phyloP scores from a whole-genome alignment of 306 rosid genomes.

The Vigna radiata region DNA sequence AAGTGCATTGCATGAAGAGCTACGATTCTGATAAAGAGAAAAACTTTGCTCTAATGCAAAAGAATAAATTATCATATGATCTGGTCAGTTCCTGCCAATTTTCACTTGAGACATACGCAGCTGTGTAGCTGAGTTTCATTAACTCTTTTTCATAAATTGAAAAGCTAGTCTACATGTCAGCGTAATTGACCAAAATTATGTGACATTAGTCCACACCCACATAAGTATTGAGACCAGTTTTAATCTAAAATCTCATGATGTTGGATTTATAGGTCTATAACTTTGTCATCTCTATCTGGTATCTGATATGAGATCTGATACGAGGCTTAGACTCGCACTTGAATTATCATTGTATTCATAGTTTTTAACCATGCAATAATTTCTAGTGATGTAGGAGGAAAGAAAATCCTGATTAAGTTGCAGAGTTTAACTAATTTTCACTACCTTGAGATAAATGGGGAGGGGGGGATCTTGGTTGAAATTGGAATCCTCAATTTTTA shows the following conservation, averaged over 20 bases:
- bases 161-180: not conserved
- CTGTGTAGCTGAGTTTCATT: not conserved
- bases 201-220: too few relatives aligned
- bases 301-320: too few relatives aligned
- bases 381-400: not conserved
- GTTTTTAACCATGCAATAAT: not conserved
- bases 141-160: not conserved
- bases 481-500: constrained; percentile 50
- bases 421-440: constrained; percentile 12
- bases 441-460: constrained; percentile 89
- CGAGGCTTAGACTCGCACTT: too few relatives aligned
- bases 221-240: too few relatives aligned
- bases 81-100: not conserved
- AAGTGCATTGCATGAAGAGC: constrained; percentile 14
- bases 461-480: constrained; percentile 66
- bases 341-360: not conserved
- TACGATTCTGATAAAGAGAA: not conserved
- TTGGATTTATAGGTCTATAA: too few relatives aligned
- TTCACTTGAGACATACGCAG: not conserved
- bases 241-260: too few relatives aligned
- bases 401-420: not conserved
- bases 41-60: not conserved
- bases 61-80: not conserved
- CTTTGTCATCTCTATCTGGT: too few relatives aligned
- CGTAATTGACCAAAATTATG: not conserved